Conservation (phyloP, 2,329 filamentous ascomycete species). For the Fusarium subglutinans region DNA sequence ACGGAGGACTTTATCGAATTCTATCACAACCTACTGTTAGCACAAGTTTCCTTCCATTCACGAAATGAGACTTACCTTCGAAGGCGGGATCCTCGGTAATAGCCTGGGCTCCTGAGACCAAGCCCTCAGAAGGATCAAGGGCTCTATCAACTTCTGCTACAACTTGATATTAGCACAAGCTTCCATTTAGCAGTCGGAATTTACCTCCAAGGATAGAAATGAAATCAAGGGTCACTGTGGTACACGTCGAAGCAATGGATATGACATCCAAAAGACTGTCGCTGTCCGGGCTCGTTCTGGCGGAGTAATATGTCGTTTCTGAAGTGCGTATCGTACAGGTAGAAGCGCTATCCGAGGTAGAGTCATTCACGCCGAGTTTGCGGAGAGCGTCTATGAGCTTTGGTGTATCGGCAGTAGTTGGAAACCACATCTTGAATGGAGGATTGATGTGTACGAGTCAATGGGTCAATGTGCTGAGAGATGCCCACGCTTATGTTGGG, state of each 20-base stretch:
- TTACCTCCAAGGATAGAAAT: accelerated
- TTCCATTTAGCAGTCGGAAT: neutral
- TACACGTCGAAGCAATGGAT: neutral
- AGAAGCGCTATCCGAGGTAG: neutral
- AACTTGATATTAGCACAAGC: neutral
- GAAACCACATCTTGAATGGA: neutral
- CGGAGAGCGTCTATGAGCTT: neutral
- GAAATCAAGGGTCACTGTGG: neutral
- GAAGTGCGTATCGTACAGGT: neutral
- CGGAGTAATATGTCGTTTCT: neutral
- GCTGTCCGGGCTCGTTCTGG: neutral
- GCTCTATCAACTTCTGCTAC: neutral
- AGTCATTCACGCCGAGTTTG: neutral
- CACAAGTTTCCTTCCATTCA: neutral
- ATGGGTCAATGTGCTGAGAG: neutral
- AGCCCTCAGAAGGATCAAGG: neutral
- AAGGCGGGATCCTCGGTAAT: neutral
- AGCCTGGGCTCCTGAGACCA: neutral
- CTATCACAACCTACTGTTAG: accelerated
- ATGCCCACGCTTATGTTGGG: neutral
- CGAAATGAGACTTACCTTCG: neutral
- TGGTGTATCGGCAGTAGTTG: neutral
- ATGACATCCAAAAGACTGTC: accelerated
- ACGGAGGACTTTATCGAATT: neutral
- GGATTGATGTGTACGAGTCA: no score